Percentiles rank a stretch among this genome's conserved stretches.
Conservation (phyloP, 1,284 basidiomycete genomes). For the Fomes fomentarius region DNA sequence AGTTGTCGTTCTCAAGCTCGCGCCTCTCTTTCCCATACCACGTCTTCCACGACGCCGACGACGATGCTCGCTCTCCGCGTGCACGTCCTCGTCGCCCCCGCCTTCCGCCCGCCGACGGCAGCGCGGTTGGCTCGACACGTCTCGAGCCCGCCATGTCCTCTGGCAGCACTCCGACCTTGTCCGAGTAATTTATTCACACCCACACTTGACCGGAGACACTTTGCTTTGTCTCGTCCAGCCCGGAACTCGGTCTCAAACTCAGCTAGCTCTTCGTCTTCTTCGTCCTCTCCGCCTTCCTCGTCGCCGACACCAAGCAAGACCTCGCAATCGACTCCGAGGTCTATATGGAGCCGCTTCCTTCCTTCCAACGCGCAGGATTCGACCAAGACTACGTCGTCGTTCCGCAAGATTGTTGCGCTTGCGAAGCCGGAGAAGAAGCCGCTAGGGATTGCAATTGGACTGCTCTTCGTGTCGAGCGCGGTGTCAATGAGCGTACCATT, state of each 20-base stretch:
- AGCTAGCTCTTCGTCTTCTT: not conserved
- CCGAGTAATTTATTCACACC: not conserved
- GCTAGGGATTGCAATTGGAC: constrained; percentile 69
- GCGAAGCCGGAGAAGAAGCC: constrained; percentile 81
- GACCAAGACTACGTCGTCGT: constrained; percentile 54
- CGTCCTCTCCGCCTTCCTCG: not conserved
- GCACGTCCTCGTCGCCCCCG: constrained; percentile 13
- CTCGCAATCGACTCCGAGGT: constrained; percentile 26
- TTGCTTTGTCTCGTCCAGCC: constrained; percentile 4
- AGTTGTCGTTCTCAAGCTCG: constrained; percentile 1
- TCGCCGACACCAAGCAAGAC: constrained; percentile 1
- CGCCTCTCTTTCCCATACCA: constrained; percentile 1
- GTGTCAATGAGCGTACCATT: constrained; percentile 93
- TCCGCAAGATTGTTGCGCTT: constrained; percentile 75
- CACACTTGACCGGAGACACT: constrained; percentile 3
- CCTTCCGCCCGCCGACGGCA: not conserved
- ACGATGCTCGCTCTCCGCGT: constrained; percentile 21
- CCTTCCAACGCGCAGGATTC: constrained; percentile 38
- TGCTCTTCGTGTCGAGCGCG: constrained; percentile 68
- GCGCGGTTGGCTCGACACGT: constrained; percentile 19
- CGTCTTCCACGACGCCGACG: constrained; percentile 10
- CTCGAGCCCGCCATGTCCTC: constrained; percentile 14
- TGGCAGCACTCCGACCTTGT: not conserved
- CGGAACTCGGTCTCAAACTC: not conserved
- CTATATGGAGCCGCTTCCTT: constrained; percentile 43